Conservation (phyloP, 306 rosid species). For the Lathyrus tuberosus region DNA sequence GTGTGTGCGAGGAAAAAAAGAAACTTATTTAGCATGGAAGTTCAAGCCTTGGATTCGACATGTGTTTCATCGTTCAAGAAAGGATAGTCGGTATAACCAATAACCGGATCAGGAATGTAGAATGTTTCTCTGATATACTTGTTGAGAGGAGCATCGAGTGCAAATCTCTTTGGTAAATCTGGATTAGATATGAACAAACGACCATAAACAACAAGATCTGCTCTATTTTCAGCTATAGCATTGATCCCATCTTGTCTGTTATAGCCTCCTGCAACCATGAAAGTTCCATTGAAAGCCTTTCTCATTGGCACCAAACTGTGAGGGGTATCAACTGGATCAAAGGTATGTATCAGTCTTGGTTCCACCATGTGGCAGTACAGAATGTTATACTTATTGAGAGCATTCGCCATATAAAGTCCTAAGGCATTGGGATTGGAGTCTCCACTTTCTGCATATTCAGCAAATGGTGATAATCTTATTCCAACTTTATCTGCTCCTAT, state of each 20-base stretch:
- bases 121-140: constrained; percentile 7
- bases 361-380: constrained; percentile 16
- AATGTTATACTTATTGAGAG: constrained; percentile 5
- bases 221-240: constrained; percentile 19
- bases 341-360: neutral
- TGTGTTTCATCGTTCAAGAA: constrained; percentile 20
- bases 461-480: constrained; percentile 29
- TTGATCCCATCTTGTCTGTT: constrained; percentile 14
- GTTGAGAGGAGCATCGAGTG: constrained; percentile 14
- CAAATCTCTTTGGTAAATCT: constrained; percentile 25
- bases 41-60: neutral
- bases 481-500: constrained; percentile 51
- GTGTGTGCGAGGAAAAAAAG: neutral
- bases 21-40: neutral
- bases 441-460: neutral
- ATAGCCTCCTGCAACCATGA: constrained; percentile 9
- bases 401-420: constrained; percentile 24
- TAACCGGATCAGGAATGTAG: constrained; percentile 8
- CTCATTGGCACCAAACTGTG: constrained; percentile 20
- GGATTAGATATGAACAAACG: constrained; percentile 26
- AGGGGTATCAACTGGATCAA: neutral
- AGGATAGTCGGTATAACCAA: constrained; percentile 11
- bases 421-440: constrained; percentile 10
- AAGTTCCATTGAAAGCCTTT: constrained; percentile 22
- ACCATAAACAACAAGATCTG: constrained; percentile 23